Percentiles rank a stretch among this genome's conserved stretches.
Evolutionary conservation across 352 stramenopile species (phyloP).

Genomic region (Phytophthora tubulina): DNA sequence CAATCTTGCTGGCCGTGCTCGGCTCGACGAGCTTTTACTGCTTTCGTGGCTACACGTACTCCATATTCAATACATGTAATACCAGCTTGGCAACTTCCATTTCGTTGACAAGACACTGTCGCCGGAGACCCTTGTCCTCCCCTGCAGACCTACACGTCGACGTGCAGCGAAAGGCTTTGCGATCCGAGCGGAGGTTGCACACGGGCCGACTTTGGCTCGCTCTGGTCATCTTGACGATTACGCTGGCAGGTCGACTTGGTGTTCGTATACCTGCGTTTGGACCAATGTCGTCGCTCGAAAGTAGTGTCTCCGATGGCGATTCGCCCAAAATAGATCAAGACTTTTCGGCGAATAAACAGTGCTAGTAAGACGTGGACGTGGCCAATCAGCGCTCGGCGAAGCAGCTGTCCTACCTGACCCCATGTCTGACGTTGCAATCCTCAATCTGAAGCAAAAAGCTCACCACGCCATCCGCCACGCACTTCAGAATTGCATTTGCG

Average conservation of each 20-base stretch:
- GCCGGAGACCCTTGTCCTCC: background rate
- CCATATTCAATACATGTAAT: no score
- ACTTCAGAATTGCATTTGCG: constrained; percentile 42
- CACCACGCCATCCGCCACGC: constrained; percentile 17
- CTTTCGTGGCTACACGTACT: no score
- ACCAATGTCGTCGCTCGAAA: background rate
- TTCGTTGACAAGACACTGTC: no score
- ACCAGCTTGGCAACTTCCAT: background rate
- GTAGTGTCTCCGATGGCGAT: background rate
- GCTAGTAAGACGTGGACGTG: background rate
- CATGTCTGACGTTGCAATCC: constrained; percentile 40
- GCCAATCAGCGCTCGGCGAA: constrained; percentile 17
- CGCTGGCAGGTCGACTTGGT: background rate
- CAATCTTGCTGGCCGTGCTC: no score
- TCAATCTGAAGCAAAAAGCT: constrained; percentile 11
- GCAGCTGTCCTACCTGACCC: constrained; percentile 29
- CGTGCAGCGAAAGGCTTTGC: background rate
- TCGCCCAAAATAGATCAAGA: background rate
- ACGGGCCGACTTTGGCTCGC: background rate
- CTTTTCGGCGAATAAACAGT: constrained; percentile 10
- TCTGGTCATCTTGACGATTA: constrained; percentile 24
- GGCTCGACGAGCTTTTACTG: no score
- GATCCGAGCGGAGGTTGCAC: background rate
- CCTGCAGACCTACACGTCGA: background rate
- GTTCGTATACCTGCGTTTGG: background rate